These are phyloP conservation scores for Colletotrichum filicis DNA, from an alignment of 2,329 filamentous ascomycete genomes.

Conservation along the genomic window DNA sequence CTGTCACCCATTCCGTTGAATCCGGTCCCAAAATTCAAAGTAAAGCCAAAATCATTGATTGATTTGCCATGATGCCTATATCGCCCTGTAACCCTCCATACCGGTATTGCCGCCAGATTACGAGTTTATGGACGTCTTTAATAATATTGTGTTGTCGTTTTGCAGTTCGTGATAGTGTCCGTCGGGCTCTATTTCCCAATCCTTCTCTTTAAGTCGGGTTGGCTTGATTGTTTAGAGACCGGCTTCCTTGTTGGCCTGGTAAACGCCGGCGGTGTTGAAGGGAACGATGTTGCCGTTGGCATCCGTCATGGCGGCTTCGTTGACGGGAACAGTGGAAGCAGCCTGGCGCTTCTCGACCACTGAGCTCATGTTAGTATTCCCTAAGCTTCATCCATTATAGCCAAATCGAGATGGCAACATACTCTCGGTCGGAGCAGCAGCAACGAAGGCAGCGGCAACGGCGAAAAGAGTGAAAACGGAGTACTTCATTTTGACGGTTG, in stretches of 20 bases:
- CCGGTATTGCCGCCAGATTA: conserved; percentile 23
- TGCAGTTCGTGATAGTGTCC: conserved; percentile 10
- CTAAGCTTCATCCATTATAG: neutral
- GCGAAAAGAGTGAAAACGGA: conserved; percentile 57
- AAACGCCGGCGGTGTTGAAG: conserved; percentile 56
- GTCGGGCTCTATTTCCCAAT: neutral
- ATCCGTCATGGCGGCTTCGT: conserved; percentile 58
- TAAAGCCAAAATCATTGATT: conserved; percentile 22
- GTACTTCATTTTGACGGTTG: conserved; percentile 64
- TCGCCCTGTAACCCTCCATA: conserved; percentile 20
- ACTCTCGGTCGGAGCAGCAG: conserved; percentile 43
- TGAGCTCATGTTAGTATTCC: conserved; percentile 36
- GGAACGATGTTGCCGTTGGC: conserved; percentile 55
- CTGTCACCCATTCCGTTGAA: conserved; percentile 18
- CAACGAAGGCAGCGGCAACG: conserved; percentile 58
- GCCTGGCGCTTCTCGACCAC: conserved; percentile 47
- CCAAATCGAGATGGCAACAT: neutral
- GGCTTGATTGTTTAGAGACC: conserved; percentile 45
- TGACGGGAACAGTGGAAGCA: conserved; percentile 44
- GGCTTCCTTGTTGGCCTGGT: conserved; percentile 50
- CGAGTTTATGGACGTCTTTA: conserved; percentile 9
- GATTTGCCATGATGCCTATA: conserved; percentile 24
- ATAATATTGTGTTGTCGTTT: conserved; percentile 15
- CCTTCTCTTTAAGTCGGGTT: neutral
- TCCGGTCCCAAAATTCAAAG: conserved; percentile 14